Evolutionary conservation across 306 rosid species (phyloP), one percentile per base, ranked within the genome.

Genomic region (Cicer cuneatum): DNA sequence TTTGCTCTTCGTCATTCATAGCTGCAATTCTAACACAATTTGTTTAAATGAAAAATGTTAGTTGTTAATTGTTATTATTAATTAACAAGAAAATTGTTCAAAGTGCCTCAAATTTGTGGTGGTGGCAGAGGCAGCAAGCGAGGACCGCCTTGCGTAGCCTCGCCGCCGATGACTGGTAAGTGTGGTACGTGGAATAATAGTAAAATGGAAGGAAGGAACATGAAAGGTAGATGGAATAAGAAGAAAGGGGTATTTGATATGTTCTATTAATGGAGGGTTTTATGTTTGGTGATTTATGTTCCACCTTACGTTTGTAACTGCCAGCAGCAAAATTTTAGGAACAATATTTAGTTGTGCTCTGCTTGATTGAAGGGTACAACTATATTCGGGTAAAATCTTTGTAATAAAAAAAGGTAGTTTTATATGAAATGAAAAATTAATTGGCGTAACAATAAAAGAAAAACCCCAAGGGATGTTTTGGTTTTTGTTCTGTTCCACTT

Each of bases 221-320:
- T 57, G 68, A 49, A 37, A 18, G 18, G 35, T 5, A 10, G 12
- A 47, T 4, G 69, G 49, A 7, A 29, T 53, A 2, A 29, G 43
- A 19, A 11, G 43, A n/a, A 45, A 39, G 62, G 48, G 15, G 48
- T 15, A 49, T 52, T 63, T 70, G 45, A 19, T 19, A 78, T 69
- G 70, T 14, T 52, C 85, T 81, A 81, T 59, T 80, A 74, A 60
- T 74, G 80, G 72, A 4, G 51, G 37, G 61, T 68, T 67, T 58
- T 41, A 61, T 12, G 79, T 42, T 59, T 51, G 14, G 42, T 19
- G 5, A n/a, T 43, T 66, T 7, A 10, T 6, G 12, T 68, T 80
- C 53, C 57, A 84, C 93, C 96, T 8, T 87, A 68, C 88, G 19
- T 89, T 87, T 85, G 65, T 78, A 87, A 87, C 93, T 7, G 87